Conservation (phyloP, 768 basidiomycete genomes). For the Thelephora aurantiotincta region DNA sequence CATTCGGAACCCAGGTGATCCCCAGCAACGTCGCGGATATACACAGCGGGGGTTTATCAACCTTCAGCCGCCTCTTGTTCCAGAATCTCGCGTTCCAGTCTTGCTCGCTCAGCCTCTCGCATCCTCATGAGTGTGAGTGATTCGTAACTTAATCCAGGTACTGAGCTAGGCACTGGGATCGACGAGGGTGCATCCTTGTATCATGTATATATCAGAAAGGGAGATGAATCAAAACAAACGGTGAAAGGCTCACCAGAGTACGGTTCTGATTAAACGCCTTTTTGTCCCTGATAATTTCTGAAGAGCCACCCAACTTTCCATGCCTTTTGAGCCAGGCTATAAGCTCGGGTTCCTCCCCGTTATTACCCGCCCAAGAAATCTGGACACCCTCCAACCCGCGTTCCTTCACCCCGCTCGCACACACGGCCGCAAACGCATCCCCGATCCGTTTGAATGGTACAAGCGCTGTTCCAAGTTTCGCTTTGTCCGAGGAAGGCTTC, state of each 20-base stretch:
- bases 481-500: constrained; percentile 38
- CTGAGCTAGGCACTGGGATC: constrained; percentile 7
- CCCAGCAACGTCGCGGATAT: too few relatives aligned
- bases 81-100: constrained; percentile 63
- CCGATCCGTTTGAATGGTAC: constrained; percentile 67
- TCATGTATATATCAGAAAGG: background rate
- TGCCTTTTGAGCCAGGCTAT: constrained; percentile 59
- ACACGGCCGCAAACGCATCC: constrained; percentile 65
- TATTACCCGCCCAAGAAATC: constrained; percentile 49
- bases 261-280: too few relatives aligned
- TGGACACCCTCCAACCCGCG: constrained; percentile 48
- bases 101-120: constrained; percentile 66
- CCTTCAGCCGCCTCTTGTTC: constrained; percentile 41
- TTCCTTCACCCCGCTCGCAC: constrained; percentile 37
- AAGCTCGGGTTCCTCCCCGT: constrained; percentile 56
- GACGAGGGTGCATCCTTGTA: constrained; percentile 7
- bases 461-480: constrained; percentile 55
- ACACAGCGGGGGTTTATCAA: too few relatives aligned
- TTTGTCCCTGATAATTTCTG: background rate
- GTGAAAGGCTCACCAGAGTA: constrained; percentile 29
- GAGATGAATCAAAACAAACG: background rate
- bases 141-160: constrained; percentile 55
- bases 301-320: constrained; percentile 39
- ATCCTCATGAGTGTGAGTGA: constrained; percentile 67
- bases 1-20: too few relatives aligned